phyloP scores from a whole-genome alignment of 257 asterid species.

The Nicotiana undulata region DNA sequence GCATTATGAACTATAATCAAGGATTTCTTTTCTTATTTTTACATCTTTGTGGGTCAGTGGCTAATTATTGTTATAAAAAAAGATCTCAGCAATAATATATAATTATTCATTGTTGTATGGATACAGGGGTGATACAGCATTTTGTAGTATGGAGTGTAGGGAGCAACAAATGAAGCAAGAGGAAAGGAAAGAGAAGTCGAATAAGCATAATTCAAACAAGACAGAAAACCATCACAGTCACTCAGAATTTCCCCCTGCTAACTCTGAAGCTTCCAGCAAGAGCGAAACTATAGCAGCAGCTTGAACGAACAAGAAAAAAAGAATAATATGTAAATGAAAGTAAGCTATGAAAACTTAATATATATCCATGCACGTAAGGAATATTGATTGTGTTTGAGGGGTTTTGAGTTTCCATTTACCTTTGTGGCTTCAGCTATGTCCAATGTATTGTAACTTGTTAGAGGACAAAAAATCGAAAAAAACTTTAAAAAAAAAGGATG shows the following conservation, averaged over 20 bases:
- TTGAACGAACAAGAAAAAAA: slow-evolving; percentile 2
- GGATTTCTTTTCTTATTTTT: neutral
- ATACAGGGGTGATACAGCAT: slow-evolving; percentile 40
- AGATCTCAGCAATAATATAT: neutral
- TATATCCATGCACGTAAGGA: neutral
- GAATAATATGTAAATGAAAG: neutral
- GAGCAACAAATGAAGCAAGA: slow-evolving; percentile 37
- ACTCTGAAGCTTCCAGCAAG: slow-evolving; percentile 20
- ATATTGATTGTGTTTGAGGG: neutral
- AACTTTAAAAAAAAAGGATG: no score
- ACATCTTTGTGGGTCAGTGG: neutral
- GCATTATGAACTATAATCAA: neutral
- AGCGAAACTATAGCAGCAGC: slow-evolving; percentile 23
- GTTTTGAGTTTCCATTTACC: neutral
- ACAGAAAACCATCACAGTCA: slow-evolving; percentile 13
- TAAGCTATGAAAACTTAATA: neutral
- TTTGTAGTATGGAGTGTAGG: slow-evolving; percentile 43
- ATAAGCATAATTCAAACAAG: neutral
- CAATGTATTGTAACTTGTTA: neutral
- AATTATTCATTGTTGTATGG: neutral
- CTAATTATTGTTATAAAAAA: neutral
- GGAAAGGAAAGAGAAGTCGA: slow-evolving; percentile 24
- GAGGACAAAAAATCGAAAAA: neutral
- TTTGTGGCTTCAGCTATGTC: neutral
- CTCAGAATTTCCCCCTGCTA: slow-evolving; percentile 10